Percentiles rank a stretch among this genome's conserved stretches.
phyloP scores from a whole-genome alignment of 805 yeast species.

The Candida multigemmis region DNA sequence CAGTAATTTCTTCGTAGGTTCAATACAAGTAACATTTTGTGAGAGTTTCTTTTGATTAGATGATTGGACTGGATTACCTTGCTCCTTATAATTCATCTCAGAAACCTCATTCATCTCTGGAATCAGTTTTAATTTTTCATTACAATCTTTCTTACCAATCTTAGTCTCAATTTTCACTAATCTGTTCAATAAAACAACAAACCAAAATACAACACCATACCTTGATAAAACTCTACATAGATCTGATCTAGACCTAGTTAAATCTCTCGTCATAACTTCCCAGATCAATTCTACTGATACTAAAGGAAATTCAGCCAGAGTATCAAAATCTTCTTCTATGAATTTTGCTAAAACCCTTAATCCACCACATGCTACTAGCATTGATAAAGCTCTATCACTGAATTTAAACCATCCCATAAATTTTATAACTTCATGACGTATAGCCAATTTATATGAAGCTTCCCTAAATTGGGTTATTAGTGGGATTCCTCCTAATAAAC shows the following conservation, averaged over 20 bases:
- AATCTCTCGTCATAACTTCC: conserved; percentile 22
- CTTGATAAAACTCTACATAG: conserved; percentile 32
- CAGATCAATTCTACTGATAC: conserved; percentile 28
- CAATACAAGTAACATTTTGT: conserved; percentile 4
- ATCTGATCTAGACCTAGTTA: conserved; percentile 31
- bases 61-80: too few species aligned
- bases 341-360: conserved; percentile 33
- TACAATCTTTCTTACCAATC: too few species aligned
- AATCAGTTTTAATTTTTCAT: too few species aligned
- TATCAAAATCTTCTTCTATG: conserved; percentile 36
- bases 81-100: too few species aligned
- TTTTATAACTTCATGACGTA: conserved; percentile 26
- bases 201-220: conserved; percentile 35
- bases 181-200: conserved; percentile 28
- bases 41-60: too few species aligned
- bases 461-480: conserved; percentile 26
- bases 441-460: conserved; percentile 17
- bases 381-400: conserved; percentile 26
- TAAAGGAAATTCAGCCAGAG: conserved; percentile 26
- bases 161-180: conserved; percentile 10
- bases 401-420: conserved; percentile 21
- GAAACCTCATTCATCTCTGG: conserved; percentile 1
- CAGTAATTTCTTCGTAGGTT: conserved; percentile 2
- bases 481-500: conserved; percentile 36
- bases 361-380: conserved; percentile 39